phyloP scores from a whole-genome alignment of 2,329 filamentous ascomycete species.

The Cordyceps sp. region DNA sequence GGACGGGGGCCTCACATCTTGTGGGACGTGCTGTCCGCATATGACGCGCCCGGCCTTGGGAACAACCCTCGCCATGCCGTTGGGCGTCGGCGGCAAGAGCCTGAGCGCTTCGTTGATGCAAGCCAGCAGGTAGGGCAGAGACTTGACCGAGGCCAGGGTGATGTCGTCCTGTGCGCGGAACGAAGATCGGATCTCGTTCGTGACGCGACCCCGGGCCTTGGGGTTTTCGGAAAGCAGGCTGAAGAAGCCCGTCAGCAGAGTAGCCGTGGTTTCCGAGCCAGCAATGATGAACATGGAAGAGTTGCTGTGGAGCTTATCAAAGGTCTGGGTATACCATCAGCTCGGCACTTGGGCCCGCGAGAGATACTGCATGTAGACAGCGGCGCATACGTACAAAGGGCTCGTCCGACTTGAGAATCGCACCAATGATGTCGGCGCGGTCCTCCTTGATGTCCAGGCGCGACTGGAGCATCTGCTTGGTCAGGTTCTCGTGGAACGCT shows the following conservation, averaged over 20 bases:
- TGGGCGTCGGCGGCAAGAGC: slow-evolving; percentile 14
- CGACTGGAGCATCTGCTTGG: neutral
- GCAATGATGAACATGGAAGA: slow-evolving; percentile 8
- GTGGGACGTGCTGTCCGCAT: neutral
- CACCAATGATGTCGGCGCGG: neutral
- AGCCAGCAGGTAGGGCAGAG: slow-evolving; percentile 13
- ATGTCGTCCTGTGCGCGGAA: slow-evolving; percentile 4
- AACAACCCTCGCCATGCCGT: slow-evolving; percentile 4
- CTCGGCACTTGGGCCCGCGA: no score
- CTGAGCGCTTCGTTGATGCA: slow-evolving; percentile 23
- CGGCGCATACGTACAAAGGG: neutral
- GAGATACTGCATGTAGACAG: no score
- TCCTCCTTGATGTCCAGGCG: neutral
- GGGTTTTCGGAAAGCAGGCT: slow-evolving; percentile 14
- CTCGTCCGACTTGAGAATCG: neutral
- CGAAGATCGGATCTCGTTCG: slow-evolving; percentile 11
- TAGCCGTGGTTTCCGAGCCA: slow-evolving; percentile 14
- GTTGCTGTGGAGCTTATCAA: slow-evolving; percentile 4
- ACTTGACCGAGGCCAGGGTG: slow-evolving; percentile 2
- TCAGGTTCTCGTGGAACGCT: neutral
- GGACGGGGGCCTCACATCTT: neutral
- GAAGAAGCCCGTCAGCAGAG: slow-evolving; percentile 8
- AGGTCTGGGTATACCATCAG: slow-evolving; percentile 4
- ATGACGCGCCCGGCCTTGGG: neutral
- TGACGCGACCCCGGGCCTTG: slow-evolving; percentile 11